A percentile compares a stretch with the other conserved stretches of the same genome.
Conservation (phyloP, 441 rosid species). For the Flueggea neowawraea region DNA sequence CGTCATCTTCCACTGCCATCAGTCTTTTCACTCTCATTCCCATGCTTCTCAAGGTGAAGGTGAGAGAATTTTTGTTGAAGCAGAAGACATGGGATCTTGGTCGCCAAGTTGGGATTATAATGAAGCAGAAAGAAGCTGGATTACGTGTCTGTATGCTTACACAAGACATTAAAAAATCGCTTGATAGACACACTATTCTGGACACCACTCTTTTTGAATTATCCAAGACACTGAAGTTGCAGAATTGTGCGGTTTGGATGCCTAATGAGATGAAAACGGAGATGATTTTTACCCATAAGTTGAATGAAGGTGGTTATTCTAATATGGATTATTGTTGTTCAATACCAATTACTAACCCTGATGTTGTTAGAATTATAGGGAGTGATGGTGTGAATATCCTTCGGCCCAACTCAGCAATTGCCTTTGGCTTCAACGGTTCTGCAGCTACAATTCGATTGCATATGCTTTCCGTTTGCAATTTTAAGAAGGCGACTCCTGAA, state of each 20-base stretch:
- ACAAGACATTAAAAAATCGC: constrained; percentile 88
- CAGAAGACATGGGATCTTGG: constrained; percentile 91
- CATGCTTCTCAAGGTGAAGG: constrained; percentile 90
- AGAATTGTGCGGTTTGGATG: constrained; percentile 98
- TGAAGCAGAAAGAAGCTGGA: constrained; percentile 87
- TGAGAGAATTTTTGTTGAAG: constrained; percentile 89
- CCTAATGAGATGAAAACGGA: constrained; percentile 55
- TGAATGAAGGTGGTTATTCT: constrained; percentile 43
- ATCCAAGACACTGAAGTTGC: constrained; percentile 78
- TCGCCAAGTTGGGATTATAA: constrained; percentile 82
- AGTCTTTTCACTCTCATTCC: constrained; percentile 90
- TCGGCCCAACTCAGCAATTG: constrained; percentile 53
- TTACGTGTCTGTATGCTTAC: constrained; percentile 95
- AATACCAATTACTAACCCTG: constrained; percentile 66
- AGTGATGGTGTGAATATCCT: constrained; percentile 69
- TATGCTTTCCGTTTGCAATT: constrained; percentile 82
- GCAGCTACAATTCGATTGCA: constrained; percentile 98
- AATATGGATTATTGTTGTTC: constrained; percentile 24
- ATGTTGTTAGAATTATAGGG: constrained; percentile 54
- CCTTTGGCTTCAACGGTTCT: constrained; percentile 70
- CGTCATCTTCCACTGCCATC: constrained; percentile 93
- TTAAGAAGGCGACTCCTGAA: constrained; percentile 92
- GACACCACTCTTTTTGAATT: constrained; percentile 90
- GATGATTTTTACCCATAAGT: constrained; percentile 75
- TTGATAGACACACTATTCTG: constrained; percentile 83